Conservation (phyloP, 2,329 filamentous ascomycete species). For the Phoma herbarum region DNA sequence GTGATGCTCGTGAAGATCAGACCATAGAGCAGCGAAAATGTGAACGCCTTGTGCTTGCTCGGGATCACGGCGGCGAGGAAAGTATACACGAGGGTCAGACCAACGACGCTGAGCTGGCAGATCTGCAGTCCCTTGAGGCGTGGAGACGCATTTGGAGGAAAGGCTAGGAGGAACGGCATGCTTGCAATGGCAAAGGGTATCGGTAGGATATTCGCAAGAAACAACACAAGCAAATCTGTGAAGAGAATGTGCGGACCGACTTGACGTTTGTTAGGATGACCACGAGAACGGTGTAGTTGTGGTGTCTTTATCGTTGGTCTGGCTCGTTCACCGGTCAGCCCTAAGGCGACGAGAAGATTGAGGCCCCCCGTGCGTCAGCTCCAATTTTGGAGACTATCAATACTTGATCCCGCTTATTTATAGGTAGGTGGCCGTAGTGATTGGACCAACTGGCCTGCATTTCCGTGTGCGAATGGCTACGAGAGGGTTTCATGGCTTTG, state of each 20-base stretch:
- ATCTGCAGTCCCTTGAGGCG: slow-evolving; percentile 33
- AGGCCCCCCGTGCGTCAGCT: slow-evolving; percentile 19
- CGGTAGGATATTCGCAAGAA: not conserved
- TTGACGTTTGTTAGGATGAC: not conserved
- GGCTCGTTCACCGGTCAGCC: slow-evolving; percentile 34
- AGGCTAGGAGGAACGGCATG: slow-evolving; percentile 18
- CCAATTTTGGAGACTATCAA: slow-evolving; percentile 12
- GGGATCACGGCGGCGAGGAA: slow-evolving; percentile 34
- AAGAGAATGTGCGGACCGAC: not conserved
- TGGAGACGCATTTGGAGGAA: slow-evolving; percentile 24
- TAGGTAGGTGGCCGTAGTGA: slow-evolving; percentile 10
- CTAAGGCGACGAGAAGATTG: slow-evolving; percentile 10
- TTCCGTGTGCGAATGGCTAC: not conserved
- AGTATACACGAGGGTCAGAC: slow-evolving; percentile 25
- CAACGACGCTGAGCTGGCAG: slow-evolving; percentile 28
- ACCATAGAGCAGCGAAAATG: slow-evolving; percentile 35
- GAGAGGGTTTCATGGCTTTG: slow-evolving; percentile 8
- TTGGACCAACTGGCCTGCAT: slow-evolving; percentile 1
- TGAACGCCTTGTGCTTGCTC: slow-evolving; percentile 31
- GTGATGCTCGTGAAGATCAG: slow-evolving; percentile 33
- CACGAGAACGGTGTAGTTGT: not conserved
- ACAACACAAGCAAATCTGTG: not conserved
- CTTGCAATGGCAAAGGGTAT: not conserved
- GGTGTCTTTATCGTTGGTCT: slow-evolving; percentile 25
- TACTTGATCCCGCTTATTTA: slow-evolving; percentile 9